Evolutionary conservation across 164 flowering plant species (phyloP).

Genomic region (Tetrastigma voinierianum): DNA sequence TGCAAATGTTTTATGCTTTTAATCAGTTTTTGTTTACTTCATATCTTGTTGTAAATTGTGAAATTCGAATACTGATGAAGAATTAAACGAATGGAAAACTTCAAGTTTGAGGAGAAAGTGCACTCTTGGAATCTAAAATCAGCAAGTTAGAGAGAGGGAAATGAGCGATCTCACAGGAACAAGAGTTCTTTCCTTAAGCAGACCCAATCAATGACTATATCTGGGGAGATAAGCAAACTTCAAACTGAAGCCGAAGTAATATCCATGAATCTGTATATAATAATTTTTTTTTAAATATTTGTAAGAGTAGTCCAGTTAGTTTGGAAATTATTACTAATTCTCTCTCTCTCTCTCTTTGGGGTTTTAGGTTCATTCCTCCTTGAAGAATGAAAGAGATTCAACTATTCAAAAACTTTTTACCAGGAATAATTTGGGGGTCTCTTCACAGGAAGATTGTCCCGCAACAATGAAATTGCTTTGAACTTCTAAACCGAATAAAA

Average conservation of each 20-base stretch:
- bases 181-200: conserved; percentile 28
- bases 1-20: neutral
- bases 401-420: conserved; percentile 53
- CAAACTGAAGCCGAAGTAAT: conserved; percentile 82
- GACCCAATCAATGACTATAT: conserved; percentile 35
- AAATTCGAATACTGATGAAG: conserved; percentile 91
- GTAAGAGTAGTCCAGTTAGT: neutral
- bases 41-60: conserved; percentile 2
- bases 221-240: conserved; percentile 70
- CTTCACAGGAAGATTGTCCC: conserved; percentile 57
- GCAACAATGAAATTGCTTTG: conserved; percentile 53
- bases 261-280: conserved; percentile 5
- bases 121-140: conserved; percentile 50
- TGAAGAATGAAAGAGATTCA: conserved; percentile 70
- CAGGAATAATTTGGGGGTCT: conserved; percentile 71
- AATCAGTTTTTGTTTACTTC: neutral
- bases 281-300: conserved; percentile 2
- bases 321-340: neutral
- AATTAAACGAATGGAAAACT: conserved; percentile 84
- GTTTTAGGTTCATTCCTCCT: conserved; percentile 51
- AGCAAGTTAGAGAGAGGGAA: conserved; percentile 69
- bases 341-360: conserved; percentile 2
- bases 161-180: conserved; percentile 51
- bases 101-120: conserved; percentile 79
- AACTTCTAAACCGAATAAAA: conserved; percentile 58